phyloP scores from a whole-genome alignment of 2,329 filamentous ascomycete genomes.

The Sclerotinia minor region DNA sequence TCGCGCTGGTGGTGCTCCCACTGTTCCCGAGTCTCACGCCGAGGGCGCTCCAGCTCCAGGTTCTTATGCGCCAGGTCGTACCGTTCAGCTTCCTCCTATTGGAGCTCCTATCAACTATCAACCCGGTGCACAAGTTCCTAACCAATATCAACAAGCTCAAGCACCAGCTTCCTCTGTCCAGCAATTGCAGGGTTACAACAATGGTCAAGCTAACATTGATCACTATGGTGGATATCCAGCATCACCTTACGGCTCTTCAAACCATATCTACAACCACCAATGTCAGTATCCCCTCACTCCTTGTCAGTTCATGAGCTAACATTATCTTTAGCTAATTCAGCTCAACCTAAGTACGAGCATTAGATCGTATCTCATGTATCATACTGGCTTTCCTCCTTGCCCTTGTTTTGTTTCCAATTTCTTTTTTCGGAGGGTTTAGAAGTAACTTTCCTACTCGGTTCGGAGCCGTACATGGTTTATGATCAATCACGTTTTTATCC shows the following conservation, averaged over 20 bases:
- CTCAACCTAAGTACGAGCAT: slow-evolving; percentile 42
- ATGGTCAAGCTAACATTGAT: slow-evolving; percentile 31
- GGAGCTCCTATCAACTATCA: slow-evolving; percentile 63
- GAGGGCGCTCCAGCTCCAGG: slow-evolving; percentile 51
- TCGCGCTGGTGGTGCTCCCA: slow-evolving; percentile 61
- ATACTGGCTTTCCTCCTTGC: slow-evolving; percentile 42
- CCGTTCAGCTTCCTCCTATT: slow-evolving; percentile 66
- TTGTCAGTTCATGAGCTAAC: slow-evolving; percentile 33
- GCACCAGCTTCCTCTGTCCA: slow-evolving; percentile 55
- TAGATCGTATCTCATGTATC: slow-evolving; percentile 40
- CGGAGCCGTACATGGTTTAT: slow-evolving; percentile 41
- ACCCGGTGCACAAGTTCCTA: slow-evolving; percentile 53
- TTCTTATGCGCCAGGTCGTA: slow-evolving; percentile 51
- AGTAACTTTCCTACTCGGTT: slow-evolving; percentile 33
- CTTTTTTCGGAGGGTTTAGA: slow-evolving; percentile 37
- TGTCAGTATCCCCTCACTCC: slow-evolving; percentile 46
- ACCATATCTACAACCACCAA: slow-evolving; percentile 59
- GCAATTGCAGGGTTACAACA: slow-evolving; percentile 58
- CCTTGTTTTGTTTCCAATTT: slow-evolving; percentile 31
- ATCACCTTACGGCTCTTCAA: slow-evolving; percentile 53
- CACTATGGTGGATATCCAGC: slow-evolving; percentile 58
- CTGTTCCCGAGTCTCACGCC: slow-evolving; percentile 56
- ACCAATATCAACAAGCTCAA: slow-evolving; percentile 24
- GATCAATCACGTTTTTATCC: slow-evolving; percentile 33
- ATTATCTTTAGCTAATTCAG: slow-evolving; percentile 37